Evolutionary conservation across 1,284 basidiomycete genomes (phyloP).

Genomic region (Thecaphora thlaspeos): DNA sequence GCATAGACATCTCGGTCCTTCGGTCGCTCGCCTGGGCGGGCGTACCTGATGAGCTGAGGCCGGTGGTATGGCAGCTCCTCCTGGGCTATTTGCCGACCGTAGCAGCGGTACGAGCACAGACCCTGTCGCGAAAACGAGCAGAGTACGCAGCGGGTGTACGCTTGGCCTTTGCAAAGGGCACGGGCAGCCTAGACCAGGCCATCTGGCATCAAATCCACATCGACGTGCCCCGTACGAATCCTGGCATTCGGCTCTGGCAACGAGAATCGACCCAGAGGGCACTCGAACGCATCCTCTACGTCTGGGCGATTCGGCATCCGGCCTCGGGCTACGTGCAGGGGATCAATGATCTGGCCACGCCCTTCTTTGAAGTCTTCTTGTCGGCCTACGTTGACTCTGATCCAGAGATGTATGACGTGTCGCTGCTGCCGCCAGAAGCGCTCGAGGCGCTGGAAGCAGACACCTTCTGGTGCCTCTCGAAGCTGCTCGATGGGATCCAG

Average conservation of each 20-base stretch:
- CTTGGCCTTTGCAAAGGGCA: conserved; percentile 78
- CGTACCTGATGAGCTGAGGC: conserved; percentile 80
- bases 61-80: conserved; percentile 90
- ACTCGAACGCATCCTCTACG: conserved; percentile 55
- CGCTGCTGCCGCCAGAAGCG: conserved; percentile 38
- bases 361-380: conserved; percentile 56
- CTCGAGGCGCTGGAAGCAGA: conserved; percentile 55
- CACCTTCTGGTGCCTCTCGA: conserved; percentile 56
- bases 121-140: conserved; percentile 81
- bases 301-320: conserved; percentile 57
- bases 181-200: conserved; percentile 43
- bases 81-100: conserved; percentile 83
- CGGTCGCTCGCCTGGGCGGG: conserved; percentile 94
- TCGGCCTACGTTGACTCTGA: conserved; percentile 51
- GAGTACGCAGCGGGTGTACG: conserved; percentile 89
- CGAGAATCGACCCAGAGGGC: conserved; percentile 51
- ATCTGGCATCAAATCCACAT: conserved; percentile 58
- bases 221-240: conserved; percentile 56
- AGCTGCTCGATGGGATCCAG: conserved; percentile 56
- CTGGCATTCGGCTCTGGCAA: conserved; percentile 55
- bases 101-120: conserved; percentile 71
- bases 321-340: conserved; percentile 57
- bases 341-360: conserved; percentile 57
- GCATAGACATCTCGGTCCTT: conserved; percentile 66
- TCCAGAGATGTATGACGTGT: conserved; percentile 51